These are phyloP conservation scores for Aspergillus biplanus DNA, from an alignment of 495 filamentous ascomycete species.

Conservation along the genomic window DNA sequence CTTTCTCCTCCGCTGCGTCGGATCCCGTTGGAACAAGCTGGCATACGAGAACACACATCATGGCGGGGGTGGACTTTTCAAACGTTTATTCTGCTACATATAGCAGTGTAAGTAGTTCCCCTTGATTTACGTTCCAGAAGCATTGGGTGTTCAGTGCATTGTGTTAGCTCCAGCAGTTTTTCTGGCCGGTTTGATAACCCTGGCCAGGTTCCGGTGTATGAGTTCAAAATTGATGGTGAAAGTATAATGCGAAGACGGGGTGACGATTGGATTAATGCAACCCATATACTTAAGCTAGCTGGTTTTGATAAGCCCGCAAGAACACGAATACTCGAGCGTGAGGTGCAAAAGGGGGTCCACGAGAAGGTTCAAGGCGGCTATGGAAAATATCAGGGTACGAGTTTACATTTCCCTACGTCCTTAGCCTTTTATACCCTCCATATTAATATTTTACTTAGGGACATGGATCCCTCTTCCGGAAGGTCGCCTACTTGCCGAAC, in stretches of 20 bases:
- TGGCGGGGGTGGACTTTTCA: conserved; percentile 46
- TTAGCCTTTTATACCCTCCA: background rate
- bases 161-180: background rate
- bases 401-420: conserved; percentile 9
- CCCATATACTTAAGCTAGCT: conserved; percentile 89
- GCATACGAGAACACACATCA: conserved; percentile 35
- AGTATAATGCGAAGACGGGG: conserved; percentile 87
- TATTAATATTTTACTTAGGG: conserved; percentile 53
- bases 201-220: conserved; percentile 82
- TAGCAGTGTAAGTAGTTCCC: conserved; percentile 73
- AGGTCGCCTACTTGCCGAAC: conserved; percentile 77
- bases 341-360: conserved; percentile 93
- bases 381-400: conserved; percentile 91
- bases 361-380: conserved; percentile 99
- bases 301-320: conserved; percentile 87
- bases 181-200: background rate
- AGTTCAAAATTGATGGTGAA: conserved; percentile 77
- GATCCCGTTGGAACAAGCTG: conserved; percentile 29
- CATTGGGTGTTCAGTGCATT: background rate
- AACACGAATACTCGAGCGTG: conserved; percentile 91
- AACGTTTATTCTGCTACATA: conserved; percentile 88
- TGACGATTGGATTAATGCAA: conserved; percentile 94
- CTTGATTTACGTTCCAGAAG: background rate
- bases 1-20: conserved; percentile 24
- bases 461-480: conserved; percentile 94